Evolutionary conservation across 345 rosid species (phyloP).

Genomic region (Clausena lansium): DNA sequence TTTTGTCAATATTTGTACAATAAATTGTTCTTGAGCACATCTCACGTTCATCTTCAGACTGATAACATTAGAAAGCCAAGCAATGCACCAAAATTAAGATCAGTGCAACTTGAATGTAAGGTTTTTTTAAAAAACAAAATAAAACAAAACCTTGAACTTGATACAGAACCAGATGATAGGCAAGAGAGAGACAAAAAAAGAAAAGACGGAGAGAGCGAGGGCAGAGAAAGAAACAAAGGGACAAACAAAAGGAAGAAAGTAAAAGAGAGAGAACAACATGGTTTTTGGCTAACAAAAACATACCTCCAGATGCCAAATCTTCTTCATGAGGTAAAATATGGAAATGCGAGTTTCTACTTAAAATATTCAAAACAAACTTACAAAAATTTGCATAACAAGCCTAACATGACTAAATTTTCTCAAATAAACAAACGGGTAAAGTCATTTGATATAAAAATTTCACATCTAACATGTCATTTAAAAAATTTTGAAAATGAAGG

Average conservation of each 20-base stretch:
- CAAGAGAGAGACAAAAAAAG: too few species aligned
- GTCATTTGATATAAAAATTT: not conserved
- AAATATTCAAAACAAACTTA: not conserved
- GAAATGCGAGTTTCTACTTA: not conserved
- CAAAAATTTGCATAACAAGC: not conserved
- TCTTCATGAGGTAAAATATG: not conserved
- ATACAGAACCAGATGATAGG: not conserved
- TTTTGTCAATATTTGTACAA: slow-evolving; percentile 94
- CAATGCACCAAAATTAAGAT: slow-evolving; percentile 9
- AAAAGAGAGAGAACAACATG: not conserved
- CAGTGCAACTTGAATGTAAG: not conserved
- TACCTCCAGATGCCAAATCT: not conserved
- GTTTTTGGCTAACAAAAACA: not conserved
- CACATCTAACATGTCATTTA: not conserved
- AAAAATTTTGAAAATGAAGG: not conserved
- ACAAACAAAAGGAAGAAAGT: not conserved
- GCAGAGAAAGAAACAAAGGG: not conserved
- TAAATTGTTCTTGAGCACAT: slow-evolving; percentile 97
- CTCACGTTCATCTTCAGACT: slow-evolving; percentile 98
- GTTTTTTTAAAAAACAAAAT: not conserved
- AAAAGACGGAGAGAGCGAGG: too few species aligned
- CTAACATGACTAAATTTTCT: not conserved
- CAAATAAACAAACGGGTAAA: not conserved
- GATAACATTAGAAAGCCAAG: slow-evolving; percentile 16
- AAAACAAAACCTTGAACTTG: not conserved